phyloP scores from a whole-genome alignment of 495 filamentous ascomycete genomes.

The Talaromyces wortmannii region DNA sequence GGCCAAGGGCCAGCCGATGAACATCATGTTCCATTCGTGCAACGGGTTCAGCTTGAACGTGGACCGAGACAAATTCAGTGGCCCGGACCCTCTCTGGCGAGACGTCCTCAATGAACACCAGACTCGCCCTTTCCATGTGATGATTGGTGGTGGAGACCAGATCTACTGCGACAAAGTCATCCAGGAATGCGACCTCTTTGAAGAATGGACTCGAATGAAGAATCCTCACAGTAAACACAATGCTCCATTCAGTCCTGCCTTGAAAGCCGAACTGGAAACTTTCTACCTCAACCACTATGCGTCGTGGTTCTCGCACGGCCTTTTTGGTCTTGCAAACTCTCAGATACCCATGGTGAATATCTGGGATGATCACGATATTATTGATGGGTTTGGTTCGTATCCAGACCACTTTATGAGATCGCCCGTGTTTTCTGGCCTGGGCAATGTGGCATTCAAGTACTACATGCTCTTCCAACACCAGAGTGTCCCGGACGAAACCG shows the following conservation, averaged over 20 bases:
- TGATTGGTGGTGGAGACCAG: constrained; percentile 96
- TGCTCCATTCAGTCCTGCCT: constrained; percentile 60
- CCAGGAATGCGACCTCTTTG: constrained; percentile 64
- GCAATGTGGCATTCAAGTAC: constrained; percentile 91
- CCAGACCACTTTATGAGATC: constrained; percentile 85
- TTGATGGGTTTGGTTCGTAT: constrained; percentile 94
- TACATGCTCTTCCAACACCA: constrained; percentile 99
- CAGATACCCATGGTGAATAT: constrained; percentile 99
- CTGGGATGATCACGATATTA: constrained; percentile 97
- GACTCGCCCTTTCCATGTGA: constrained; percentile 90
- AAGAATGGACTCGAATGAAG: constrained; percentile 76
- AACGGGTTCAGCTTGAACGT: constrained; percentile 88
- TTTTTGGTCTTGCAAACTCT: constrained; percentile 84
- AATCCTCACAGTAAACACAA: constrained; percentile 72
- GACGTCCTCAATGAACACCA: constrained; percentile 93
- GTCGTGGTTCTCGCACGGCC: constrained; percentile 90
- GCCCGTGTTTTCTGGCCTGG: constrained; percentile 84
- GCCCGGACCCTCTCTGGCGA: constrained; percentile 93
- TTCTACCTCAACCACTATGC: constrained; percentile 85
- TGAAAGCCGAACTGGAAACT: constrained; percentile 77
- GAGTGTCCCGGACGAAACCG: constrained; percentile 69
- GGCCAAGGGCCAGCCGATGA: constrained; percentile 79
- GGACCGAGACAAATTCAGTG: constrained; percentile 70
- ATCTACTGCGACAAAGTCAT: constrained; percentile 88
- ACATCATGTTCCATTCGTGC: constrained; percentile 97